Conservation (phyloP, 768 basidiomycete genomes). For the Aureoboletus auriporus region DNA sequence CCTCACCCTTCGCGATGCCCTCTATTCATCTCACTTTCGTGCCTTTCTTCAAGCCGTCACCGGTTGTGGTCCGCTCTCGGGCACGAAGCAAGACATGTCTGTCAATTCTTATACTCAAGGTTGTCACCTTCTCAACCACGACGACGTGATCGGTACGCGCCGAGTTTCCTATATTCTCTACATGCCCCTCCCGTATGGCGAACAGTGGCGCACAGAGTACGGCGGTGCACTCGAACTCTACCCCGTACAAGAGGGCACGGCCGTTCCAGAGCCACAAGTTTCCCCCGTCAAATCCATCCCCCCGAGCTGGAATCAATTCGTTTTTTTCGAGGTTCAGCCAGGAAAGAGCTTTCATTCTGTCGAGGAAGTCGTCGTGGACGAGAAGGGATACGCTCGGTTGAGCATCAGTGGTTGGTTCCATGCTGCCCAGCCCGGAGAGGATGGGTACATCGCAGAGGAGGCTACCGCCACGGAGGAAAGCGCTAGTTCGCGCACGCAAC, state of each 20-base stretch:
- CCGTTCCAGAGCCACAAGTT: constrained; percentile 63
- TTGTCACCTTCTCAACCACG: constrained; percentile 94
- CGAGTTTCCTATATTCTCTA: constrained; percentile 96
- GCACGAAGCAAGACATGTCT: constrained; percentile 92
- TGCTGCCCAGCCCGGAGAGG: constrained; percentile 84
- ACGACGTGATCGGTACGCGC: constrained; percentile 95
- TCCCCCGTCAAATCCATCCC: constrained; percentile 65
- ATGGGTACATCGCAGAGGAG: constrained; percentile 65
- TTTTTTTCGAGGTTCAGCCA: constrained; percentile 91
- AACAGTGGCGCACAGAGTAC: constrained; percentile 83
- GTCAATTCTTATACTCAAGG: constrained; percentile 89
- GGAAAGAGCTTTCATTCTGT: constrained; percentile 95
- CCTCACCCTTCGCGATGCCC: constrained; percentile 79
- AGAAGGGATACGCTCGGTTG: constrained; percentile 69
- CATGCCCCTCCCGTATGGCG: constrained; percentile 74
- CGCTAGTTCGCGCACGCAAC: constrained; percentile 89
- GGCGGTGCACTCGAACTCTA: constrained; percentile 95
- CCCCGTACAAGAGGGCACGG: constrained; percentile 56
- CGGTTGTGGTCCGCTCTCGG: constrained; percentile 88
- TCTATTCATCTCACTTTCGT: constrained; percentile 84
- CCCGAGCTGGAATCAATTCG: constrained; percentile 86
- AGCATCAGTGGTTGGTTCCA: constrained; percentile 99
- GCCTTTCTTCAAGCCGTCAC: constrained; percentile 81
- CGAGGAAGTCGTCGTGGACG: constrained; percentile 85
- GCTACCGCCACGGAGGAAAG: constrained; percentile 52